Conservation (phyloP, 176 grass and related monocot genomes). For the Triticum monococcum region DNA sequence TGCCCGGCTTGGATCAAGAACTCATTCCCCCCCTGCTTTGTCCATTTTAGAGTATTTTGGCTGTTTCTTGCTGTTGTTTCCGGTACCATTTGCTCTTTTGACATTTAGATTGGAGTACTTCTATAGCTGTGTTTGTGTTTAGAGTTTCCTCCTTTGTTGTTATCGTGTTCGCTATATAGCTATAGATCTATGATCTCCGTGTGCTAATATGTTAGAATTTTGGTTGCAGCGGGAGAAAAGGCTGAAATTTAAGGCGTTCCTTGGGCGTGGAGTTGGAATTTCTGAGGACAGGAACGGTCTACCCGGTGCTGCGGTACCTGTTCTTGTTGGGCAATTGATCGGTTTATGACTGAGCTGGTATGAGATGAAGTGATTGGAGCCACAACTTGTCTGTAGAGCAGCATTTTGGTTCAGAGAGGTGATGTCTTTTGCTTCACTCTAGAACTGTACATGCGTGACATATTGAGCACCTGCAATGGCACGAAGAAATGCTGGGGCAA, state of each 20-base stretch:
- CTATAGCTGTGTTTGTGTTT: neutral
- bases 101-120: neutral
- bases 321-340: slow-evolving; percentile 14
- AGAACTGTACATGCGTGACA: slow-evolving; percentile 39
- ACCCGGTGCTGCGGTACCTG: neutral
- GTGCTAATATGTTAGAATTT: slow-evolving; percentile 26
- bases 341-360: neutral
- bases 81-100: neutral
- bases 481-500: slow-evolving; percentile 66
- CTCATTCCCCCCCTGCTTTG: neutral
- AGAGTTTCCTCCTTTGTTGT: neutral
- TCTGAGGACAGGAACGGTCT: neutral
- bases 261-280: neutral
- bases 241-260: slow-evolving; percentile 15
- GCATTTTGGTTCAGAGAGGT: slow-evolving; percentile 2
- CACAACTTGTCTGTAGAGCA: neutral
- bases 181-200: slow-evolving; percentile 21
- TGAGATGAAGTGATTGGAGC: slow-evolving; percentile 9
- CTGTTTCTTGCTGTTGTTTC: neutral
- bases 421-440: neutral
- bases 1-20: neutral
- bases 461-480: slow-evolving; percentile 55
- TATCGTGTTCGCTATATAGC: neutral
- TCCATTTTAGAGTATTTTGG: neutral
- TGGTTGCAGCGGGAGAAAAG: slow-evolving; percentile 16